Base-by-base conservation (phyloP, 2,329 filamentous ascomycete species). In the Pseudogymnoascus sp. region DNA sequence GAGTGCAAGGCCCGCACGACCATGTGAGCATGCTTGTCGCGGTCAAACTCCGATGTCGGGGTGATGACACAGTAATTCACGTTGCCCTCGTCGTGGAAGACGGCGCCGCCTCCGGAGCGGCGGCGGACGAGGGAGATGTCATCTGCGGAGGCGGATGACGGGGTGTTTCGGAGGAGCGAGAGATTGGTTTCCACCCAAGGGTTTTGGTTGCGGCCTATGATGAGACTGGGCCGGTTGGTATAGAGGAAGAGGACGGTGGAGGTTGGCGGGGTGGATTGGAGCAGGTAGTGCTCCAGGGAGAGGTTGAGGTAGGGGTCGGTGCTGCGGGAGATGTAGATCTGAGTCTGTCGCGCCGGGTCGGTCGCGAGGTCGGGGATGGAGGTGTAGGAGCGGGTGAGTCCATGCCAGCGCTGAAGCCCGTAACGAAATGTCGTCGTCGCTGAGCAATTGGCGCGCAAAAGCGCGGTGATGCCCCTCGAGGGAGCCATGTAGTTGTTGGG, bases 201-300 rank as follows among this genome's bases (percentile, higher is more conserved):
- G 74, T 99, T 99, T 78, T 99, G 95, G 75, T 99, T 99, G 65
- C 95, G 87, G 46, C 95, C 95, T 69, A 99, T 88, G 73, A 99
- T 88, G 65, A 99, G 83, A 73, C 90, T 92, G 0, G 93, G 92
- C 38, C 85, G 77, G 77, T 99, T 97, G 70, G 86, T 84, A 78
- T 97, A 99, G 60, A 97, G 83, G 63, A 97, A 89, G 1, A 97
- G 84, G 60, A 97, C 77, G 12, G 84, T 88, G 11, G 91, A 91
- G 65, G 89, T 84, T 5, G 85, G 79, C 1, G 87, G 84, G 0
- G 89, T 88, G 62, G 86, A 85, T 70, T 90, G 86, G 6, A 97
- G 84, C 31, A 99, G 86, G 74, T 90, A 88, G 74, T 97, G 91
- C 78, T 99, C 95, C 70, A 97, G 88, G 34, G 93, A 92, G 64